phyloP scores from a whole-genome alignment of 768 basidiomycete species.

The Amylocystis lapponica region DNA sequence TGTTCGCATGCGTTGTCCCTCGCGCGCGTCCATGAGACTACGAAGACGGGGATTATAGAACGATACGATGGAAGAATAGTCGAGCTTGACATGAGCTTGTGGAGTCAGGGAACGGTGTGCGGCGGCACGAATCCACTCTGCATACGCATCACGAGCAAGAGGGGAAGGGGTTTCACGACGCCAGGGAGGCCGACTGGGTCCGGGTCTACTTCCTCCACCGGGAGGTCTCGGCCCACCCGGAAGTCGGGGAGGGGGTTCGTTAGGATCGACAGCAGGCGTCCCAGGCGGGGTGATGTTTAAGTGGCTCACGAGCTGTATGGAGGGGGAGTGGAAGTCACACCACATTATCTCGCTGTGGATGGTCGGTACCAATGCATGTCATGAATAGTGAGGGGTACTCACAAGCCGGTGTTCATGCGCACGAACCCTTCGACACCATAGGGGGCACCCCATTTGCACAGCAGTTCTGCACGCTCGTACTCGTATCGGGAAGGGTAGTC shows the following conservation, averaged over 20 bases:
- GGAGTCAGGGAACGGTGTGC: not conserved
- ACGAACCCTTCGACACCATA: slow-evolving; percentile 5
- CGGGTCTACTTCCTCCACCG: not conserved
- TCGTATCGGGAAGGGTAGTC: not conserved
- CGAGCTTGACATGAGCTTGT: slow-evolving; percentile 3
- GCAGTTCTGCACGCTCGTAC: not conserved
- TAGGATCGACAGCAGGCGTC: too few relatives aligned
- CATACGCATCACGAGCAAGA: not conserved
- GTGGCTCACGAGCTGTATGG: slow-evolving; percentile 5
- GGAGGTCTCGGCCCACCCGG: too few relatives aligned
- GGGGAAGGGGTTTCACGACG: not conserved
- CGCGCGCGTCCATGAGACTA: slow-evolving; percentile 1
- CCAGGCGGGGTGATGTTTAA: slow-evolving; percentile 6
- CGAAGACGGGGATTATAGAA: slow-evolving; percentile 6
- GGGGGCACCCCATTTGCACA: slow-evolving; percentile 1
- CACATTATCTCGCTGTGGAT: slow-evolving; percentile 5
- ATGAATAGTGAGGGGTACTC: not conserved
- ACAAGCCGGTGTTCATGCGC: slow-evolving; percentile 8
- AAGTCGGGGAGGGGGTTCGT: too few relatives aligned
- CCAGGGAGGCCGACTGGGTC: not conserved
- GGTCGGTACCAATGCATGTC: not conserved
- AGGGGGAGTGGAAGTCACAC: slow-evolving; percentile 5
- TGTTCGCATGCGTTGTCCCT: slow-evolving; percentile 2
- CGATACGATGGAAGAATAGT: slow-evolving; percentile 4
- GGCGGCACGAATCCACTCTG: slow-evolving; percentile 5